Evolutionary conservation across 257 asterid genomes (phyloP), one percentile per base, ranked within the genome.

Genomic region (Capsicum pubescens): DNA sequence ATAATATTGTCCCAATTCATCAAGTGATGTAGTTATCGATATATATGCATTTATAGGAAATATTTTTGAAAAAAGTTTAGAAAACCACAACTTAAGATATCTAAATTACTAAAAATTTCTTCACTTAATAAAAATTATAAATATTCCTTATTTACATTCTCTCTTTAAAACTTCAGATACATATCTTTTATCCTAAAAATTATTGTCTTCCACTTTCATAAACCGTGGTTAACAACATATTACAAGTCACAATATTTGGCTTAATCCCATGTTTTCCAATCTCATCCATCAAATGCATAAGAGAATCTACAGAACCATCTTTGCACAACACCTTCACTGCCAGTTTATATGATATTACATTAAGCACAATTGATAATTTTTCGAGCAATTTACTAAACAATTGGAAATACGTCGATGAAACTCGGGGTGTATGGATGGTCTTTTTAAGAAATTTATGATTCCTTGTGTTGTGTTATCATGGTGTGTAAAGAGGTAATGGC

Each of bases 321-420:
- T 70, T 87, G 81, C 94, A 92, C 4, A 87, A 74, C 5, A 89
- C 93, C 72, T 85, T 82, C 8, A 92, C 72, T 17, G 86, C 84
- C 1, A 82, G 71, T 19, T 88, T 89, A 83, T 90, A 91, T 21
- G 95, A 90, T 15, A 85, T 71, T 9, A 80, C 39, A 83, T 92
- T 78, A 8, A 89, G 94, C 82, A 87, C 63, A 76, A 92, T 55
- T 0, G 88, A 85, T 26, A 90, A 80, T 70, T 90, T 85, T 11
- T 54, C 60, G 0, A 88, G 93, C 11, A 88, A 44, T 69, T 92
- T 89, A 3, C 35, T 68, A 58, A 92, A 91, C 5, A 90, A 42
- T 86, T 3, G 11, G 4, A 1, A 59, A 70, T 70, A 0, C 60
- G 10, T 19, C 81, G 42, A 57, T 91, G 89, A 82, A 89, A 89